Conservation (phyloP, 805 yeast genomes). For the Wickerhamomyces subpelliculosus region DNA sequence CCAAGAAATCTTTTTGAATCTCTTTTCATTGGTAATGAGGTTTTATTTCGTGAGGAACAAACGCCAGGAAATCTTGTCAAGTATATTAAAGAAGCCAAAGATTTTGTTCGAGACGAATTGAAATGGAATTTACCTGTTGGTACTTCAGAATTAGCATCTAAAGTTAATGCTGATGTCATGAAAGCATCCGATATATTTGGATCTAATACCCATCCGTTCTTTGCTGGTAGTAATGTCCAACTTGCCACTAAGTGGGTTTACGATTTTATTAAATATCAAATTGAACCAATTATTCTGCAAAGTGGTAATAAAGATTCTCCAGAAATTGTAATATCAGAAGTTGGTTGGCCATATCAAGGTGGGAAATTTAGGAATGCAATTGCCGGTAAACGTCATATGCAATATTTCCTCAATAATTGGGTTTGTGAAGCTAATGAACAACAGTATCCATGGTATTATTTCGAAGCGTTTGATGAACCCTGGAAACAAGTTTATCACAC, state of each 20-base stretch:
- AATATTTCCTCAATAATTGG: slow-evolving; percentile 44
- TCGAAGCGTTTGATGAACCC: slow-evolving; percentile 70
- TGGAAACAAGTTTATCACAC: slow-evolving; percentile 54
- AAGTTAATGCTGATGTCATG: slow-evolving; percentile 32
- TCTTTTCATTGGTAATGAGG: slow-evolving; percentile 59
- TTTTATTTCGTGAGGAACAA: slow-evolving; percentile 45
- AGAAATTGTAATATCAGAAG: slow-evolving; percentile 45
- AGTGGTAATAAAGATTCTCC: too few relatives aligned
- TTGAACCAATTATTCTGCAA: too few relatives aligned
- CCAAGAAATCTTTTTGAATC: slow-evolving; percentile 43
- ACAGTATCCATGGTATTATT: slow-evolving; percentile 47
- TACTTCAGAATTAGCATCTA: slow-evolving; percentile 52
- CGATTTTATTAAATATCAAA: slow-evolving; percentile 37
- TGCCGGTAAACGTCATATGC: slow-evolving; percentile 40
- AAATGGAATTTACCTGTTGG: slow-evolving; percentile 46
- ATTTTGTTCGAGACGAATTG: slow-evolving; percentile 27
- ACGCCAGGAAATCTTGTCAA: slow-evolving; percentile 28
- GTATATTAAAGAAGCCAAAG: slow-evolving; percentile 36
- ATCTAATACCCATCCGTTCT: slow-evolving; percentile 62
- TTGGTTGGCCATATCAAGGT: slow-evolving; percentile 70
- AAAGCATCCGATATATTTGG: slow-evolving; percentile 49
- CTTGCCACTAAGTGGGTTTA: slow-evolving; percentile 47
- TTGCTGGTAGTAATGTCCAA: slow-evolving; percentile 46
- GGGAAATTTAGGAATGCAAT: slow-evolving; percentile 39
- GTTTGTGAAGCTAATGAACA: slow-evolving; percentile 35